phyloP scores from a whole-genome alignment of 768 basidiomycete species.

The Podaxis sp. region DNA sequence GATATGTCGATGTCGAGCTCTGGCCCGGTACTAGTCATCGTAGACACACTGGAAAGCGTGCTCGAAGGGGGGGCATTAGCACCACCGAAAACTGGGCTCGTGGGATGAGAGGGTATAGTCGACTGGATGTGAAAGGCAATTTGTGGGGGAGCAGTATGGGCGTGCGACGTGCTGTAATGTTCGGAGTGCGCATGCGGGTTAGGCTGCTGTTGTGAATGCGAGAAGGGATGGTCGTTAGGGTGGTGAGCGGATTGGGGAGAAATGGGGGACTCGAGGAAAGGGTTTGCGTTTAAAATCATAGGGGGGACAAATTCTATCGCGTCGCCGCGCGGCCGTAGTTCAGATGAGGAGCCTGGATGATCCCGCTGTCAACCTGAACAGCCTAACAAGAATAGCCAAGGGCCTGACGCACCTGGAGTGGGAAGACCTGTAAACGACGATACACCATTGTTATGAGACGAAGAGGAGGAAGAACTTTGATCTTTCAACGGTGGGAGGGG shows the following conservation, averaged over 20 bases:
- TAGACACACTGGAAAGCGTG: constrained; percentile 5
- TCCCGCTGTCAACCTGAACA: constrained; percentile 2
- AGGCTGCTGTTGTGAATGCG: constrained; percentile 18
- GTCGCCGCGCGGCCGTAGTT: constrained; percentile 61
- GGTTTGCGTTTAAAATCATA: constrained; percentile 50
- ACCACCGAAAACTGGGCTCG: constrained; percentile 19
- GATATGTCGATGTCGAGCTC: constrained; percentile 76
- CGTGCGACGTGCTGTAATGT: constrained; percentile 6
- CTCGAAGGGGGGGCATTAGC: constrained; percentile 33
- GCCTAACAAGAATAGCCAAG: constrained; percentile 1
- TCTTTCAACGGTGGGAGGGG: constrained; percentile 11
- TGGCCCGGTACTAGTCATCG: constrained; percentile 38
- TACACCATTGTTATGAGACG: constrained; percentile 5
- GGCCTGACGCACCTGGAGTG: constrained; percentile 29
- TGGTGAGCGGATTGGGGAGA: constrained; percentile 12
- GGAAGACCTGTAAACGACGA: constrained; percentile 25
- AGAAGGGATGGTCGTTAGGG: constrained; percentile 4
- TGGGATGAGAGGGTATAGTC: constrained; percentile 12
- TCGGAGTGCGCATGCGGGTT: constrained; percentile 19
- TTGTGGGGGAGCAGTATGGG: constrained; percentile 54
- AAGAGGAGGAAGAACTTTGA: neutral
- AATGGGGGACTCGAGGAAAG: constrained; percentile 18
- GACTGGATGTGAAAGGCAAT: constrained; percentile 54
- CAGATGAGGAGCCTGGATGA: constrained; percentile 55
- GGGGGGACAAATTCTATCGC: constrained; percentile 61